Evolutionary conservation across 345 rosid genomes (phyloP), one percentile per base, ranked within the genome.

Genomic region (Hibiscus tridactylites): DNA sequence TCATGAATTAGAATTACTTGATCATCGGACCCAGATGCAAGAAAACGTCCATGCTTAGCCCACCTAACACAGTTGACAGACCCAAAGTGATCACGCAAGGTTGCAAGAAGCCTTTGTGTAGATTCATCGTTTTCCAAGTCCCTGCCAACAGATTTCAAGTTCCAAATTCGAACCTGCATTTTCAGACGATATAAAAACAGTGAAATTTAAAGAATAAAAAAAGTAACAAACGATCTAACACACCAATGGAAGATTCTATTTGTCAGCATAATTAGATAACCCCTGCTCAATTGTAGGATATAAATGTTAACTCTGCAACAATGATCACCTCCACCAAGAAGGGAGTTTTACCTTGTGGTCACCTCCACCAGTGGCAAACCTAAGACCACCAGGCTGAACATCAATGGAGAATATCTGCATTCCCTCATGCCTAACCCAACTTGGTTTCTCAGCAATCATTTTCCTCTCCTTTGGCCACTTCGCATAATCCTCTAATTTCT

Each of bases 61-160:
- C 99, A 96, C 80, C 99, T 85, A 73, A 96, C 93, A 78, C 99
- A 96, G 80, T 96, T 96, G n/a, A 96, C 99, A 9, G 97, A 96
- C 46, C 99, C 99, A 80, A 92, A 96, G 77, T 96, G 99, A 81
- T 92, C 99, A 13, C 97, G 96, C 35, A 92, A 89, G 59, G 95
- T 96, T 63, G 99, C 99, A 28, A 96, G 92, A 78, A 96, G 97
- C 86, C 91, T 82, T 72, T 86, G 87, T 35, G 81, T 78, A 52
- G 90, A 74, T 72, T 89, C 99, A 67, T 80, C 78, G 58, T 79
- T 77, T 78, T 79, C 83, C 35, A 86, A 80, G 73, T 86, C 90
- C 76, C 77, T 84, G 78, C 87, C 88, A 76, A 87, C 87, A 60
- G 94, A 91, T 75, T 87, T 91, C 90, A 87, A 79, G 81, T 91